Evolutionary conservation across 129 eudicot species (phyloP), one percentile per base, ranked within the genome.

Genomic region (Arctium minus): DNA sequence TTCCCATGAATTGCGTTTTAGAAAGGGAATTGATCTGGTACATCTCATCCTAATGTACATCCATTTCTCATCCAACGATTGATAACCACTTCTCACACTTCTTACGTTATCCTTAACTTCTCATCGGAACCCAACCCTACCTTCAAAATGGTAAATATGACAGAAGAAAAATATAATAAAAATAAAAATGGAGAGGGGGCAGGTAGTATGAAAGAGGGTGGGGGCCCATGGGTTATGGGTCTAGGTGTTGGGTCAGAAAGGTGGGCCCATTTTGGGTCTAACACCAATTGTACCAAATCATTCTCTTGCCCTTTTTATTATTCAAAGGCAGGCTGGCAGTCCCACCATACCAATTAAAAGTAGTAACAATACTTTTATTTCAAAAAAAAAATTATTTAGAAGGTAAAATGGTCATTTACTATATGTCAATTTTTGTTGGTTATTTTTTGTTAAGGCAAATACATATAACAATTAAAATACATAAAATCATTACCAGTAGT

Each of bases 191-290:
- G 80, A 85, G 79, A 81, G 76, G 86, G 88, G 89, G 42, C 44
- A 69, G 50, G 77, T 74, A 74, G 22, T 18, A 76, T 76, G 83
- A 81, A 81, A 67, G 69, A 83, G 70, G 42, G 40, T 50, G 39
- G 94, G 94, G 89, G 77, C 90, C 92, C 91, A 62, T 75, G 67
- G 88, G 86, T 87, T 87, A 88, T 87, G 91, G 85, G 86, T 89
- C 91, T 91, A 88, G 92, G 89, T 90, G 82, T 87, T 84, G 84
- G 92, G 83, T 90, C 91, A 89, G 93, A 84, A 80, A 85, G 92
- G 80, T 86, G 78, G 92, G 39, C 89, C 94, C 90, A 87, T 85
- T 44, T 73, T 79, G 82, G 73, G 79, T 86, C 68, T 15, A 29
- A 76, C 37, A 82, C 87, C 91, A 85, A 56, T 72, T 46, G 88